Conservation (phyloP, 176 grass and related monocot genomes). For the Triticum dicoccoides region DNA sequence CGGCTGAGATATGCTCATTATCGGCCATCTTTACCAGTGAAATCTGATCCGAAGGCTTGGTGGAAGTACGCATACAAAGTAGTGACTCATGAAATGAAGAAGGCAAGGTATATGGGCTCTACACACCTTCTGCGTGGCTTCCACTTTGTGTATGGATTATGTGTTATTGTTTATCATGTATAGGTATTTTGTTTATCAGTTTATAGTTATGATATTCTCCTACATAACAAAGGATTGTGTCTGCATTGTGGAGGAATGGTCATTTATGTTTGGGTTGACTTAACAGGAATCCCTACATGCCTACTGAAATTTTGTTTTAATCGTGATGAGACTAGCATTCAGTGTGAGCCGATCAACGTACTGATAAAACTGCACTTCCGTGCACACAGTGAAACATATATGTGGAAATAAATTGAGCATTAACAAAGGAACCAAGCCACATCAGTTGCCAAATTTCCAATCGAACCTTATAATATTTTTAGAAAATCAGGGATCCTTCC, state of each 20-base stretch:
- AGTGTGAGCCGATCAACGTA: background rate
- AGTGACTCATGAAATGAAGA: constrained; percentile 81
- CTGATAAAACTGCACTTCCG: constrained; percentile 12
- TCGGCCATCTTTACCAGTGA: constrained; percentile 68
- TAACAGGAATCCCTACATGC: constrained; percentile 4
- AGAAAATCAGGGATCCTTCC: background rate
- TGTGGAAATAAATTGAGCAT: background rate
- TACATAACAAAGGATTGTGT: background rate
- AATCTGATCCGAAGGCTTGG: constrained; percentile 78
- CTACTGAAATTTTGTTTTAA: constrained; percentile 3
- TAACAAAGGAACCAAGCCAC: background rate
- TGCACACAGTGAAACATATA: background rate
- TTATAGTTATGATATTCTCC: constrained; percentile 10
- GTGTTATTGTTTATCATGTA: constrained; percentile 20
- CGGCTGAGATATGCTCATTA: constrained; percentile 90
- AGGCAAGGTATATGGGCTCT: constrained; percentile 59
- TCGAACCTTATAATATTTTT: background rate
- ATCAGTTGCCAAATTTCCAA: constrained; percentile 3
- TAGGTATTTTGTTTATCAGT: constrained; percentile 9
- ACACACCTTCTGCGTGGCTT: constrained; percentile 20
- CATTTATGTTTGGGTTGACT: constrained; percentile 4
- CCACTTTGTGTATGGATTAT: constrained; percentile 1
- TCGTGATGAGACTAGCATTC: background rate
- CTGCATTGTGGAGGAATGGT: background rate
- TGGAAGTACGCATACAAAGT: constrained; percentile 91